These are phyloP conservation scores for Sphaceloma murrayae DNA, from an alignment of 2,329 filamentous ascomycete species.

Conservation along the genomic window DNA sequence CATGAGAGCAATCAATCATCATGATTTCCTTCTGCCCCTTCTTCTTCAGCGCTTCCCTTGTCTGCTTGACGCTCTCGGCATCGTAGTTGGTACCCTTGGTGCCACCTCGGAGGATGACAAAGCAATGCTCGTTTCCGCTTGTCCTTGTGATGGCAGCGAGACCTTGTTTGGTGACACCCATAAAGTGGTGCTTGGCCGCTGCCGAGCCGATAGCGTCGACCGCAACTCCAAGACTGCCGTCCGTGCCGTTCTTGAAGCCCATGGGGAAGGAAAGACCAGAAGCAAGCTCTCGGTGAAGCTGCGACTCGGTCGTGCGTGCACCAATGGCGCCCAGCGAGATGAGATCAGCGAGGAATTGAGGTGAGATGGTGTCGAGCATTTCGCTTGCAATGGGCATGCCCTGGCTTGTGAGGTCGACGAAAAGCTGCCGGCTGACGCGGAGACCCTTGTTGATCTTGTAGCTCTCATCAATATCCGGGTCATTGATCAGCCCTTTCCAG, in stretches of 20 bases:
- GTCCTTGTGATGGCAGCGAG: slow-evolving; percentile 91
- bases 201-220: slow-evolving; percentile 87
- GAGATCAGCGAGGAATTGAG: slow-evolving; percentile 92
- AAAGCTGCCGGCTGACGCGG: slow-evolving; percentile 82
- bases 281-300: slow-evolving; percentile 91
- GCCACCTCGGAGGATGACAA: slow-evolving; percentile 88
- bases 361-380: slow-evolving; percentile 98
- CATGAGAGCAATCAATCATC: slow-evolving; percentile 98
- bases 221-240: slow-evolving; percentile 79
- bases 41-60: slow-evolving; percentile 67
- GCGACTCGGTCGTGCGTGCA: slow-evolving; percentile 89
- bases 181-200: slow-evolving; percentile 84
- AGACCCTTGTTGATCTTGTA: slow-evolving; percentile 99
- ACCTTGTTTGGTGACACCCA: slow-evolving; percentile 97
- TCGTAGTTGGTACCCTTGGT: slow-evolving; percentile 91
- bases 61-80: slow-evolving; percentile 66
- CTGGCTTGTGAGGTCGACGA: slow-evolving; percentile 73
- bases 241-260: slow-evolving; percentile 98
- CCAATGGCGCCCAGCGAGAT: slow-evolving; percentile 94
- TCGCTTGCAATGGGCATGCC: slow-evolving; percentile 95
- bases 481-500: slow-evolving; percentile 99
- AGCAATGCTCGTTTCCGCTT: slow-evolving; percentile 89
- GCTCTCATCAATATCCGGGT: slow-evolving; percentile 92
- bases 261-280: slow-evolving; percentile 94
- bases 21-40: slow-evolving; percentile 81